Evolutionary conservation across 768 basidiomycete species (phyloP), one percentile per base, ranked within the genome.

Genomic region (Hericium coralloides): DNA sequence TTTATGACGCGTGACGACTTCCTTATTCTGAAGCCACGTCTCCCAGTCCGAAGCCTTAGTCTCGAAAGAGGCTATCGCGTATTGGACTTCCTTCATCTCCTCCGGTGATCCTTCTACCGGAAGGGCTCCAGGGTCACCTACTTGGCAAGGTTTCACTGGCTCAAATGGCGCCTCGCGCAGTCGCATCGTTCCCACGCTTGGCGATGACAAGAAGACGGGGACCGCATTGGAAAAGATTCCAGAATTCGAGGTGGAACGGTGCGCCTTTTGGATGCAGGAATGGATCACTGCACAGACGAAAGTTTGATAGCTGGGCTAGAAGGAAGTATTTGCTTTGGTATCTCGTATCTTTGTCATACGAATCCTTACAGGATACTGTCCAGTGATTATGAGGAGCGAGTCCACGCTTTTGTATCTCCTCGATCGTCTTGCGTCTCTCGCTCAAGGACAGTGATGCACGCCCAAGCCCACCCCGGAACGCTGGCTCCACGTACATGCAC

Each of bases 71-170:
- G 73, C 73, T 12, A 75, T 78, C 31, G 68, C 67, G 5, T 76
- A 72, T 58, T 78, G 76, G 76, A 74, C 75, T n/a, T 75, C 74
- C 1, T 76, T 76, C 58, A 68, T 64, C 2, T 64, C 67, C 4
- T 18, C 49, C 2, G 62, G 56, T 8, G 36, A 64, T 38, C 66
- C 66, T 2, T 62, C 66, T 12, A 54, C 52, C 15, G 56, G 53
- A 26, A 48, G 56, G 25, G 49, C n/a, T n/a, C 20, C 18, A 20
- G n/a, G n/a, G 5, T 45, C 43, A n/a, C 43, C 43, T 45, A 9
- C 43, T n/a, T 45, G 22, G 49, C 25, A 17, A 15, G 12, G 23
- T 1, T 50, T 23, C 12, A 23, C 49, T 10, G 31, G 22, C 7
- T 50, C 22, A n/a, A 50, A 25, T 23, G 23, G 23, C n/a, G 7